Evolutionary conservation across 768 basidiomycete species (phyloP), one percentile per base, ranked within the genome.

Genomic region (Panellus pusillus): DNA sequence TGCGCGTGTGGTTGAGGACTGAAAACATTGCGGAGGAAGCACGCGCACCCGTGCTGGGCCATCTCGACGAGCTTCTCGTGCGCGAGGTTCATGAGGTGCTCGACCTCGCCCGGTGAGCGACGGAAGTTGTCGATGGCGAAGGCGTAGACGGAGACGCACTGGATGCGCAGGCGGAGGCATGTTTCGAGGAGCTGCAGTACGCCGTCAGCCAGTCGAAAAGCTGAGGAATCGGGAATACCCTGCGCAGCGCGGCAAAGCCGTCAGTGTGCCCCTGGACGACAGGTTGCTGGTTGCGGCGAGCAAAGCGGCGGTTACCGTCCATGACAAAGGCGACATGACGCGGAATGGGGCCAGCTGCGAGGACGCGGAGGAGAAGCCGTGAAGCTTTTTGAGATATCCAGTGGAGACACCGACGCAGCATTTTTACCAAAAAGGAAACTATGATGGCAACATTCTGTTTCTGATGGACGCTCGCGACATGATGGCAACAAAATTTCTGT

Each of bases 91-190:
- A 99, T 93, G 61, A 98, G 77, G 2, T 84, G 83, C 20, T 88
- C 83, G 1, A 99, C 93, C 68, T 99, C 97, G 4, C 87, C 86
- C 49, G 81, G 74, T 1, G 88, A 79, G 18, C 97, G 81, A 57
- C 91, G 91, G 74, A 98, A 98, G 72, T 98, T 99, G 63, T 98
- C 96, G 55, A 98, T 93, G 1, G 94, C 83, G 70, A 99, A 99
- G n/a, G 93, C 93, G 63, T 96, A 99, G n/a, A 88, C 91, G 2
- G 92, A 87, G 20, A 98, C 93, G 55, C 89, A 93, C 54, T 74
- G 79, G 44, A 99, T 79, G 12, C 83, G 74, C n/a, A 99, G 78
- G 1, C 79, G 75, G 18, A 96, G 73, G 63, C 95, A 95, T 27
- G 94, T 77, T 67, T 94, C 91, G 15, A 98, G 74, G 50, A 92